Evolutionary conservation across 2,329 filamentous ascomycete species (phyloP), one percentile per base, ranked within the genome.

Genomic region (Sarocladium brachiariae): DNA sequence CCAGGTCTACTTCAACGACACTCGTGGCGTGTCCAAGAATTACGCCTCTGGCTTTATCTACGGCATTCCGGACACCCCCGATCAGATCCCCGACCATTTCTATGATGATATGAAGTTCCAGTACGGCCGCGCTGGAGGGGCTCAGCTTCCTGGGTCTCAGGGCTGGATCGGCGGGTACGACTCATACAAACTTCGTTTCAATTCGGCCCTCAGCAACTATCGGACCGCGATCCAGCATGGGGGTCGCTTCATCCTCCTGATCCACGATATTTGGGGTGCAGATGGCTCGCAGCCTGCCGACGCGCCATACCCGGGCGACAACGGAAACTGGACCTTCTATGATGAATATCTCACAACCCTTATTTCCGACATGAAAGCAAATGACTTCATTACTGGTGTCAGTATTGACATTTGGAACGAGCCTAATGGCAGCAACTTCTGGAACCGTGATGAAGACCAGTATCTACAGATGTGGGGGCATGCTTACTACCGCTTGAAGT

Each of bases 351-450:
- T 52, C 2, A 31, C 45, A 14, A 35, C 37, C 25, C 46, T 51
- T 14, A 33, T 53, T 24, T 3, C 37, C 8, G 49, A 53, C n/a
- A 49, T 53, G 30, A 43, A 18, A 31, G 23, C 35, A 13, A 35
- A 53, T 31, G 30, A 50, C 21, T 38, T 51, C 9, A 30, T 23
- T 23, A 37, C 31, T 11, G 53, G 47, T 2, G 48, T 54, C 4
- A 49, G 38, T 13, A 50, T 54, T 23, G 53, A 54, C 34, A 50
- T 54, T 13, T 54, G 53, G 53, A 54, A 54, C 18, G 53, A 54
- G 35, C 53, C 53, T 16, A 51, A 54, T 34, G 43, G 48, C 8
- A 25, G 25, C 13, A 30, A 16, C 11, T 54, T 54, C 30, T 54
- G 53, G 53, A 49, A 49, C 13, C 24, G 46, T 14, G 45, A 48